phyloP scores from a whole-genome alignment of 768 basidiomycete genomes.

The Boletus speciosus region DNA sequence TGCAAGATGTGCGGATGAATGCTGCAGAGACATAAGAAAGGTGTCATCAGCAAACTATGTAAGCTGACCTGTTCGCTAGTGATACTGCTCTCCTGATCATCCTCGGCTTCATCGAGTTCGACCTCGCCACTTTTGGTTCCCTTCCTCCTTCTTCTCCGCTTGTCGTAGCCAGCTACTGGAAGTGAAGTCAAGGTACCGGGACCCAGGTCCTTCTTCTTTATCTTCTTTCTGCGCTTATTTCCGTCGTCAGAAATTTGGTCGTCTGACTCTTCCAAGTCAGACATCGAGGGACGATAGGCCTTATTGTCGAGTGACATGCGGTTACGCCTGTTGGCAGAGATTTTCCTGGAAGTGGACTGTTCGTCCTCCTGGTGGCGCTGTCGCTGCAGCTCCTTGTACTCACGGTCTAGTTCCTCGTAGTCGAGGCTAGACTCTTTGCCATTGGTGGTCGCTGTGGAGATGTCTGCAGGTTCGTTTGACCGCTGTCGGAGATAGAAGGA shows the following conservation, averaged over 20 bases:
- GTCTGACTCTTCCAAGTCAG: conserved; percentile 64
- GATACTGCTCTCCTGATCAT: conserved; percentile 43
- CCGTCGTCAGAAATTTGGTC: conserved; percentile 55
- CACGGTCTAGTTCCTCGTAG: conserved; percentile 73
- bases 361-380: conserved; percentile 24
- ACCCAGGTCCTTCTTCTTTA: conserved; percentile 46
- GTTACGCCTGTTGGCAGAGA: conserved; percentile 42
- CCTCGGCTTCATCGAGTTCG: conserved; percentile 39
- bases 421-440: conserved; percentile 59
- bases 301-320: conserved; percentile 78
- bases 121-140: conserved; percentile 43
- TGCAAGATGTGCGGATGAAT: conserved; percentile 26
- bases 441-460: conserved; percentile 38
- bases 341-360: conserved; percentile 32
- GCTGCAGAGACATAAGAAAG: conserved; percentile 13
- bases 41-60: conserved; percentile 18
- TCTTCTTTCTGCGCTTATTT: conserved; percentile 48
- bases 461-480: conserved; percentile 50
- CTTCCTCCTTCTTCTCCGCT: conserved; percentile 51
- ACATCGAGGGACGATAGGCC: conserved; percentile 68
- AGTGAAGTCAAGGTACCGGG: conserved; percentile 63
- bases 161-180: conserved; percentile 65
- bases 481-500: conserved; percentile 62
- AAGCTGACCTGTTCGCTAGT: conserved; percentile 41
- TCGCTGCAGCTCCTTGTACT: conserved; percentile 42